A percentile compares a stretch with the other conserved stretches of the same genome.
Evolutionary conservation across 495 filamentous ascomycete genomes (phyloP).

Genomic region (Xylaria acuta): DNA sequence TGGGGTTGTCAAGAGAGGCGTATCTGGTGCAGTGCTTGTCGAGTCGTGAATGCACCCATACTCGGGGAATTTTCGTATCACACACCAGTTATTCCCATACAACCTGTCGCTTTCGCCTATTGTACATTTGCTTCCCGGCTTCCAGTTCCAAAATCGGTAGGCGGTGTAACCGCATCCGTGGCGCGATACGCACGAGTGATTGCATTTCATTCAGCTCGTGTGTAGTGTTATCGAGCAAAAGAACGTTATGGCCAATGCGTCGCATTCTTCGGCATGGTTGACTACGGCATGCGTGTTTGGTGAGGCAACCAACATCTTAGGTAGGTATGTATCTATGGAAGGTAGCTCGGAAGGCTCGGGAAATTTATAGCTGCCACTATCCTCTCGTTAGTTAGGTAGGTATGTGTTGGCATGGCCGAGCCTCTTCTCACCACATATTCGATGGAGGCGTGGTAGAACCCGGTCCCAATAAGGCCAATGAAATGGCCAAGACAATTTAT

Average conservation of each 20-base stretch:
- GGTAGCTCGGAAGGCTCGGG: constrained; percentile 16
- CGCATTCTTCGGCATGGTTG: neutral
- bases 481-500: constrained; percentile 1
- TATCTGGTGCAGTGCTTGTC: neutral
- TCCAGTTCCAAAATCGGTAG: neutral
- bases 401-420: constrained; percentile 22
- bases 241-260: neutral
- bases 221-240: neutral
- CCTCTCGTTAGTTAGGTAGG: neutral
- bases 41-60: neutral
- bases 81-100: neutral
- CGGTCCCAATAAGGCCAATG: neutral
- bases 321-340: no score
- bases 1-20: neutral
- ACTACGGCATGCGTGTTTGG: neutral
- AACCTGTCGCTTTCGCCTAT: neutral
- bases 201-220: neutral
- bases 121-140: neutral
- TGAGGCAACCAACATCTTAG: constrained; percentile 13
- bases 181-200: neutral
- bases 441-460: neutral
- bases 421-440: neutral
- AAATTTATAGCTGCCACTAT: neutral
- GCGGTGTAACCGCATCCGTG: neutral
- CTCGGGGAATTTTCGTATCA: neutral